Evolutionary conservation across 306 rosid genomes (phyloP).

Genomic region (Dalbergia oliveri): DNA sequence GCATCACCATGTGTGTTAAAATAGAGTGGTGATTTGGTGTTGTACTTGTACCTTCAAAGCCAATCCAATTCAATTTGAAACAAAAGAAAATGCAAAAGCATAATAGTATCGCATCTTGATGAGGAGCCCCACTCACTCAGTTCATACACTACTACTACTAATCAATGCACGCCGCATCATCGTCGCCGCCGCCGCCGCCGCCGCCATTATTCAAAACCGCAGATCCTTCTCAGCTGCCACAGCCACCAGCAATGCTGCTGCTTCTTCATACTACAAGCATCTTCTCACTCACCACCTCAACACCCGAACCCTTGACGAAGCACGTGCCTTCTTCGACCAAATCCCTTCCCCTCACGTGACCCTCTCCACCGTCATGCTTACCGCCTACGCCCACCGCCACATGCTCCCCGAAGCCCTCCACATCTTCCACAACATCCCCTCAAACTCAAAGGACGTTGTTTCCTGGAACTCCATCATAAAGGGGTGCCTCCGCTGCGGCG

Average conservation of each 20-base stretch:
- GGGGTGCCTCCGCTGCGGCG: conserved; percentile 70
- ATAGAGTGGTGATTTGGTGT: no score
- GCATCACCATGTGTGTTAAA: no score
- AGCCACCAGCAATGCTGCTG: not conserved
- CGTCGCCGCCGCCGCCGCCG: not conserved
- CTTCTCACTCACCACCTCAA: conserved; percentile 54
- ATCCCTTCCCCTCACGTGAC: conserved; percentile 58
- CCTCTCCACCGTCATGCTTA: conserved; percentile 60
- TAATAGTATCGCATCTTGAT: not conserved
- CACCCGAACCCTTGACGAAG: conserved; percentile 60
- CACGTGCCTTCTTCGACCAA: conserved; percentile 59
- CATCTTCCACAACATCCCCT: conserved; percentile 67
- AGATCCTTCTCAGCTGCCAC: not conserved
- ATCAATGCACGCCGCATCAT: not conserved
- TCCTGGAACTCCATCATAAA: conserved; percentile 82
- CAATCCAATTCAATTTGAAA: no score
- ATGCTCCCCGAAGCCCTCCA: conserved; percentile 63
- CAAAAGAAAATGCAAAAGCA: not conserved
- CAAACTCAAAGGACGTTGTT: conserved; percentile 60
- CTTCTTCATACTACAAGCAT: conserved; percentile 41
- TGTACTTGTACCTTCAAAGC: not conserved
- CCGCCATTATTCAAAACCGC: not conserved
- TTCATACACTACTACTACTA: not conserved
- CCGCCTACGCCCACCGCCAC: conserved; percentile 54
- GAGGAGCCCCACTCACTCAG: not conserved